These are phyloP conservation scores for Aspergillus japonicus DNA, from an alignment of 2,329 filamentous ascomycete genomes.

Conservation along the genomic window DNA sequence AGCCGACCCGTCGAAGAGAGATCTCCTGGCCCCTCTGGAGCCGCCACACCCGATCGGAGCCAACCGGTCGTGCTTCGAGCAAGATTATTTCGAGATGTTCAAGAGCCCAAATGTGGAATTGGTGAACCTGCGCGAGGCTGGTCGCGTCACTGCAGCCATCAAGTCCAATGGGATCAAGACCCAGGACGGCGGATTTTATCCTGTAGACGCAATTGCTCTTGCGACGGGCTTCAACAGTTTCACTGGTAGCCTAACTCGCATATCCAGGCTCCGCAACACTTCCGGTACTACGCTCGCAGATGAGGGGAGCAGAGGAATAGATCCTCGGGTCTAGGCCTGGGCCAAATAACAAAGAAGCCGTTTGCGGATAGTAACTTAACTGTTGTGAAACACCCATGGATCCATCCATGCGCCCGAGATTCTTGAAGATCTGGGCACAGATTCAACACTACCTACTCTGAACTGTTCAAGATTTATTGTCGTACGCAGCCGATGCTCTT, in stretches of 20 bases:
- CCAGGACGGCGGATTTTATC: slow-evolving; percentile 36
- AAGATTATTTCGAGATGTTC: slow-evolving; percentile 53
- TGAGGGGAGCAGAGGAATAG: slow-evolving; percentile 29
- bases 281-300: slow-evolving; percentile 32
- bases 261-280: slow-evolving; percentile 32
- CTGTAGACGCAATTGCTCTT: slow-evolving; percentile 41
- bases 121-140: slow-evolving; percentile 43
- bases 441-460: too few species aligned
- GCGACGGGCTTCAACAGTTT: slow-evolving; percentile 45
- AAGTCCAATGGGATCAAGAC: slow-evolving; percentile 42
- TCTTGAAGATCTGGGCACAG: too few species aligned
- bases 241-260: slow-evolving; percentile 37
- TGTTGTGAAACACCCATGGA: too few species aligned
- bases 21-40: slow-evolving; percentile 55
- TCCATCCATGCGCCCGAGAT: too few species aligned
- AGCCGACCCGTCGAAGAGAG: slow-evolving; percentile 49
- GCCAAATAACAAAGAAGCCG: too few species aligned
- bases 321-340: too few species aligned
- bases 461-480: too few species aligned
- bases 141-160: slow-evolving; percentile 41
- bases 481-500: too few species aligned
- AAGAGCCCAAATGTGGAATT: slow-evolving; percentile 50
- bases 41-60: slow-evolving; percentile 56
- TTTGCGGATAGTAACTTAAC: too few species aligned
- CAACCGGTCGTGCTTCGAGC: slow-evolving; percentile 53